Evolutionary conservation across 495 filamentous ascomycete genomes (phyloP), one percentile per base, ranked within the genome.

Genomic region (Penicillium coprophilum): DNA sequence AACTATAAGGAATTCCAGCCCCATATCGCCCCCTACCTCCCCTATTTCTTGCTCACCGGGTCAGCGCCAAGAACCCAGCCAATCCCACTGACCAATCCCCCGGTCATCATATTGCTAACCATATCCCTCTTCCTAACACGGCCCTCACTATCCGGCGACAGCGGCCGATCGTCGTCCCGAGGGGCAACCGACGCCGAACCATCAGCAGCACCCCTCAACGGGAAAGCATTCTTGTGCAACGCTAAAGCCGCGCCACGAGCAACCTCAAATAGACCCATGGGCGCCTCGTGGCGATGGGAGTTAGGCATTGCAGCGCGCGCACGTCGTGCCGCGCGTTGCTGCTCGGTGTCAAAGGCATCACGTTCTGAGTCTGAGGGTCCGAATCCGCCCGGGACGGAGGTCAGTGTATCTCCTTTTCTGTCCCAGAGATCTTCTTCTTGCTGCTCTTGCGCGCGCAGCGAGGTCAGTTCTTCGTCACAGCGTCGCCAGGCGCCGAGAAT

Each of bases 241-340:
- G 95, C 92, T 39, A 86, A 80, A 6, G 89, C 85, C 30, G 92
- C 91, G 50, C 87, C 91, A 27, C 91, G 80, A 8, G 92, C 91
- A 40, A 97, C 83, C 58, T 96, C 95, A 64, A 98, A 97, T 23
- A 97, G 76, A 2, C 91, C 92, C 87, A 97, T 92, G 0, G 94
- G 94, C 31, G 90, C 88, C 65, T 95, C 92, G 50, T 91, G 88
- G 13, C 74, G 64, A 34, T 73, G 63, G 1, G 64, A 67, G 19
- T 69, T 63, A 31, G 65, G 63, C 60, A 67, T 55, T 1, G 60
- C 60, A 27, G 66, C 60, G 56, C 79, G 50, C 39, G 71, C 70
- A 13, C 73, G 71, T 38, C 68, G 57, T 0, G 72, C 64, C 1
- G 56, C 67, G 8, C 75, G 73, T 44, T 73, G 71, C 55, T 71